These are phyloP conservation scores for Talaromyces islandicus DNA, from an alignment of 2,329 filamentous ascomycete species.

Conservation along the genomic window DNA sequence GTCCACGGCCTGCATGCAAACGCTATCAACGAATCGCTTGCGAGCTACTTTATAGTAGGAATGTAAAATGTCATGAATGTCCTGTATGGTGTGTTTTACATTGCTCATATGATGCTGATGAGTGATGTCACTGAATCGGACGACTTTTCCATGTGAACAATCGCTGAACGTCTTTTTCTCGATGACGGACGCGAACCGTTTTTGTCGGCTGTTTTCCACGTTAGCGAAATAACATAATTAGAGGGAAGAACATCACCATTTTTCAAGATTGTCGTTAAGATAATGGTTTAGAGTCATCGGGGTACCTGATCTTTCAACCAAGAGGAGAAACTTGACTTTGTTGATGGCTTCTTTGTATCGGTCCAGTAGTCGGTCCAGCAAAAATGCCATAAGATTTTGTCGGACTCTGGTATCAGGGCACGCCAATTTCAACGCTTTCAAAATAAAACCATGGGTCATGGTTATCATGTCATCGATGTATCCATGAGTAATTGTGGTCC, in stretches of 20 bases:
- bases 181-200: background rate
- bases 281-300: constrained; percentile 47
- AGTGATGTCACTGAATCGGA: constrained; percentile 1
- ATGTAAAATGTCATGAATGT: constrained; percentile 54
- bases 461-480: constrained; percentile 49
- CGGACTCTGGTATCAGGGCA: constrained; percentile 43
- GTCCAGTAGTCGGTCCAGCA: constrained; percentile 42
- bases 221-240: background rate
- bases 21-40: constrained; percentile 57
- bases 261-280: constrained; percentile 32
- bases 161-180: background rate
- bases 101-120: constrained; percentile 5
- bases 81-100: background rate
- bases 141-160: background rate
- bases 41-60: constrained; percentile 58
- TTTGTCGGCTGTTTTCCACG: background rate
- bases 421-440: constrained; percentile 33
- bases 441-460: constrained; percentile 50
- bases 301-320: constrained; percentile 43
- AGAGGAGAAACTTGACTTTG: constrained; percentile 47
- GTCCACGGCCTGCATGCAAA: constrained; percentile 55
- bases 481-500: constrained; percentile 42
- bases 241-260: background rate
- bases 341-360: constrained; percentile 45
- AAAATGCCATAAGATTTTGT: constrained; percentile 33